Base-by-base conservation (phyloP, 495 filamentous ascomycete genomes). In the Xylaria curta region DNA sequence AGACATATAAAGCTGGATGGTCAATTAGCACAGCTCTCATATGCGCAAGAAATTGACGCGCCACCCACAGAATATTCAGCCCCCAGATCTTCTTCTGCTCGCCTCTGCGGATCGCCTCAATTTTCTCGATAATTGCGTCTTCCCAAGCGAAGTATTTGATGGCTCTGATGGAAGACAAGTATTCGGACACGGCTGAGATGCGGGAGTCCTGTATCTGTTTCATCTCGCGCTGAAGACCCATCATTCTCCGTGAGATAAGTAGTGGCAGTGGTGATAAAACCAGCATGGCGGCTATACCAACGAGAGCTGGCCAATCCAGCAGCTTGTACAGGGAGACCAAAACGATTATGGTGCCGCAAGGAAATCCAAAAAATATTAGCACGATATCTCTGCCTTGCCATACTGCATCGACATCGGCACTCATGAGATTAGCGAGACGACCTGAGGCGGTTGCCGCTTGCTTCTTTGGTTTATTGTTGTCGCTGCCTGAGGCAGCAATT, bases 121-220 rank as follows among this genome's bases (percentile, higher is more conserved):
- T 80, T 40, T 78, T 77, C 24, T 82, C 73, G 13, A 81, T 75
- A 64, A 85, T 82, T 19, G 82, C 81, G 12, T 83, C 80, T 60
- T 87, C 85, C 85, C 85, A 87, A 9, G 84, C 81, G 73, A 87
- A 87, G 68, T 86, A 87, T 67, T 87, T 87, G 74, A 87, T 81
- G 8, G 82, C 82, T 26, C 82, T 81, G 51, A 87, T 86, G 4
- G 84, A 84, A 40, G 78, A 77, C 21, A 87, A 74, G 69, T 85
- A 86, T 64, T 87, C 85, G 10, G 82, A 80, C 38, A 86, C 81
- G 19, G 83, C 83, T 10, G 84, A 85, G 40, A 87, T 83, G 12
- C 85, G 83, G n/a, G 79, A 80, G 73, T 87, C 85, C 28, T 85
- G 85, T 49, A 84, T 83, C 65, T 76, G 72, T 75, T 84, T 86